Evolutionary conservation across 352 stramenopile genomes (phyloP).

Genomic region (Lagenidium sp.): DNA sequence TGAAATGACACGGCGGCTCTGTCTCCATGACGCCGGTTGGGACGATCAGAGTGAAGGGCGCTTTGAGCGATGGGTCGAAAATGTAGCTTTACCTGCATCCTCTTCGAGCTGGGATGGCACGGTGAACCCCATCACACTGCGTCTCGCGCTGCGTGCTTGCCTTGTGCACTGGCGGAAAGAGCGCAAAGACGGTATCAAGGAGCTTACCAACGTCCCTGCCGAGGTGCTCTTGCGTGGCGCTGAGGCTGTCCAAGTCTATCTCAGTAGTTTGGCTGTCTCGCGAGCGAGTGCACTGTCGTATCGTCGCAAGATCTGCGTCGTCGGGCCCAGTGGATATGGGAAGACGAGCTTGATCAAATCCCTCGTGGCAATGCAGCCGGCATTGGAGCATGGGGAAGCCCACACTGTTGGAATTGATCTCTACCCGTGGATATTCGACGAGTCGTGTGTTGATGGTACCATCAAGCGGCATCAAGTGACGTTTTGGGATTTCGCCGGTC

Average conservation of each 20-base stretch:
- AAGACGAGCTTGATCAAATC: background rate
- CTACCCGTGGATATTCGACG: background rate
- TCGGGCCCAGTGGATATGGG: background rate
- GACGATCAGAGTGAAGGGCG: too few species aligned
- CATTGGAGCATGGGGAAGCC: background rate
- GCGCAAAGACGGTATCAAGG: background rate
- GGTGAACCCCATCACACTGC: too few species aligned
- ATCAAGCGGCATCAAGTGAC: background rate
- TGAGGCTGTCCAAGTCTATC: background rate
- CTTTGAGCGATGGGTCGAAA: too few species aligned
- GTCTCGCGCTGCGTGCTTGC: background rate
- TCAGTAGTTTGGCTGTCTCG: background rate
- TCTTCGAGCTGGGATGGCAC: too few species aligned
- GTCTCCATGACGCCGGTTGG: too few species aligned
- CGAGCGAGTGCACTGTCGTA: background rate
- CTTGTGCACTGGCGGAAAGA: background rate
- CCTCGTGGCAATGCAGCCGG: background rate
- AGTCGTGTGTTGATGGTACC: background rate
- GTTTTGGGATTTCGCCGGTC: background rate
- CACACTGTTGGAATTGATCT: background rate
- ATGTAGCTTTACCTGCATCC: too few species aligned
- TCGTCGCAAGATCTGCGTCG: background rate
- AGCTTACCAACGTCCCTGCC: background rate
- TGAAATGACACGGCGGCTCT: too few species aligned
- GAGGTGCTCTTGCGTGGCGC: background rate